Percentiles rank a stretch among this genome's conserved stretches.
Evolutionary conservation across 345 rosid species (phyloP).

Genomic region (Psidium guajava): DNA sequence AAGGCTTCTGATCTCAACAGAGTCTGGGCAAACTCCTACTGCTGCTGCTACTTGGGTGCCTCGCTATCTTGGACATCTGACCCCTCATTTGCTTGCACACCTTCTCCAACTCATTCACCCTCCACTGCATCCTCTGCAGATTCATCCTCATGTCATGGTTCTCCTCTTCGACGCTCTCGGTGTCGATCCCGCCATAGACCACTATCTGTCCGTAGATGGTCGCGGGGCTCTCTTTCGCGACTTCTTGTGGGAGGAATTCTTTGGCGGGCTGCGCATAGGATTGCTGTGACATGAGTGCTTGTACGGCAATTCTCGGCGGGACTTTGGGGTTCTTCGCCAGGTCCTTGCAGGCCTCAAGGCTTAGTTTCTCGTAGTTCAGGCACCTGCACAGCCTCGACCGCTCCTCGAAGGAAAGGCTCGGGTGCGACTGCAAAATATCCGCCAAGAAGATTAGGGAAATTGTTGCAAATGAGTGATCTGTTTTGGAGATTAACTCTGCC

Average conservation of each 20-base stretch:
- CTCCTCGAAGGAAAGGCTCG: constrained; percentile 40
- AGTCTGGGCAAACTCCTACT: constrained; percentile 36
- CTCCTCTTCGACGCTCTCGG: constrained; percentile 16
- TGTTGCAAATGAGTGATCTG: not conserved
- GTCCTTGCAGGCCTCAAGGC: constrained; percentile 59
- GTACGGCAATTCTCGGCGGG: constrained; percentile 57
- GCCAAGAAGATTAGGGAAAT: not conserved
- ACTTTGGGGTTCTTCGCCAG: constrained; percentile 74
- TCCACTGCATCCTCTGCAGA: constrained; percentile 35
- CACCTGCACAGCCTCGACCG: constrained; percentile 57
- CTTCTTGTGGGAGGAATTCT: not conserved
- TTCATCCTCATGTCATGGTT: constrained; percentile 19
- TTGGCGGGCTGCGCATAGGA: not conserved
- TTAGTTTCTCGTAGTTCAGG: constrained; percentile 58
- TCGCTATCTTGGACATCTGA: constrained; percentile 37
- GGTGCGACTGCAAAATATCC: constrained; percentile 45
- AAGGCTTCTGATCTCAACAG: constrained; percentile 13
- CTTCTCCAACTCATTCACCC: constrained; percentile 43
- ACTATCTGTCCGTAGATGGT: not conserved
- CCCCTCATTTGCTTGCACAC: constrained; percentile 47
- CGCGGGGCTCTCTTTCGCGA: constrained; percentile 3
- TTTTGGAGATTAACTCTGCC: not conserved
- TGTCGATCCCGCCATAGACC: constrained; percentile 1
- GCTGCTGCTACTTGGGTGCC: constrained; percentile 5
- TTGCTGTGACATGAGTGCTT: constrained; percentile 58